phyloP scores from a whole-genome alignment of 257 asterid species.

The Jacaranda copaia region DNA sequence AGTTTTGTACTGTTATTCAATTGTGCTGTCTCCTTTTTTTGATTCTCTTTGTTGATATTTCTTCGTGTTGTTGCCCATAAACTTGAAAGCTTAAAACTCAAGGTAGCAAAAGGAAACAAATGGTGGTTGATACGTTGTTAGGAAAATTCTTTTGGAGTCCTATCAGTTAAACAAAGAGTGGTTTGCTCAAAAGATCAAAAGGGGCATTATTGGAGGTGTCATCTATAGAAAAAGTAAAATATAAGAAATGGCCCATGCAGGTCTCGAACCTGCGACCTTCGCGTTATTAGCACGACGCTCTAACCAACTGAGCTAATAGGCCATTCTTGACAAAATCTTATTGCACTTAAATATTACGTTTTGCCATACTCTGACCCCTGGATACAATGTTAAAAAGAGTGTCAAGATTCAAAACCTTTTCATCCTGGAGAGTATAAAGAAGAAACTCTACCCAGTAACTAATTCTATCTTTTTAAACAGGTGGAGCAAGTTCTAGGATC shows the following conservation, averaged over 20 bases:
- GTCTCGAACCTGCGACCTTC: constrained; percentile 71
- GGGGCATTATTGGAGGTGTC: too few relatives aligned
- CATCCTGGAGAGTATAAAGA: too few relatives aligned
- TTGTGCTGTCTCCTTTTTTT: not conserved
- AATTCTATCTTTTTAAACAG: too few relatives aligned
- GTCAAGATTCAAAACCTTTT: too few relatives aligned
- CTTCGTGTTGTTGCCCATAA: not conserved
- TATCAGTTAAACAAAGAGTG: too few relatives aligned
- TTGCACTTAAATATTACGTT: too few relatives aligned
- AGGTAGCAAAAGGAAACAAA: not conserved
- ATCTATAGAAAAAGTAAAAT: not conserved
- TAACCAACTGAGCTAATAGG: constrained; percentile 77
- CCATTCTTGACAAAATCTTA: constrained; percentile 8
- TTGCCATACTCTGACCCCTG: too few relatives aligned
- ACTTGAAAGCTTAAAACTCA: not conserved
- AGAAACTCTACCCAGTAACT: too few relatives aligned
- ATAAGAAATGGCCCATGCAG: constrained; percentile 50
- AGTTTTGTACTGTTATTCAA: not conserved
- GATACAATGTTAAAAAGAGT: too few relatives aligned
- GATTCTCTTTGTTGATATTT: not conserved
- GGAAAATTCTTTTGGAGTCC: not conserved
- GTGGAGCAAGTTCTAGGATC: too few relatives aligned
- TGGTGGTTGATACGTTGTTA: not conserved
- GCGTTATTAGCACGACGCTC: constrained; percentile 80
- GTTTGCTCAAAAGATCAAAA: too few relatives aligned